Evolutionary conservation across 805 yeast genomes (phyloP), one percentile per base, ranked within the genome.

Genomic region (Suhomyces xylopsoci): DNA sequence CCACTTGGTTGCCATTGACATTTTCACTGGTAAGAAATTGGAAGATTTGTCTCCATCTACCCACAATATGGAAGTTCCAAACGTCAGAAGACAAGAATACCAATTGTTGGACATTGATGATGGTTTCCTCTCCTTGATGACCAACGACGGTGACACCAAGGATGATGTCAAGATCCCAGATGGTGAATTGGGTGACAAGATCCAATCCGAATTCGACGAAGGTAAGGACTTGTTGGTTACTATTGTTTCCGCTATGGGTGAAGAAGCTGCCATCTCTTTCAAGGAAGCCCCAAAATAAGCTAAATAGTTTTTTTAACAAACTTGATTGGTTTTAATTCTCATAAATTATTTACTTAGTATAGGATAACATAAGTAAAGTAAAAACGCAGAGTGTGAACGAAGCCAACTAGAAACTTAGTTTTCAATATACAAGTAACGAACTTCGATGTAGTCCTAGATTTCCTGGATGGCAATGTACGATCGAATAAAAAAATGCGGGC

Each of bases 21-120:
- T 94, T 78, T 94, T 94, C 93, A 94, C 99, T 70, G 88, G 90
- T 79, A 94, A 94, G 92, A 94, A 94, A 85, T 87, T 92, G 79
- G 99, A 94, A 87, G 99, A 94, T 82, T 88, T 94, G 78, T 94
- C 99, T 66, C 99, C 99, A 81, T 94, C 99, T 62, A 94, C 99
- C 82, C 99, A 94, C 86, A 94, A 94, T 83, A 92, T 94, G 98
- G 97, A 93, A 81, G 98, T 93, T 75, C 99, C 99, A 80, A 86
- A 90, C 77, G 99, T 94, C 70, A 73, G 78, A 73, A 96, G 99
- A 87, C 83, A 87, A 67, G 99, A 94, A 85, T 94, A 62, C 88
- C 97, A 90, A 83, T 89, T 88, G 77, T 88, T 93, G 80, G 96
- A 94, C 83, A 91, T 94, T 71, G 99, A 94, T 74, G 99, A 94